A percentile compares a stretch with the other conserved stretches of the same genome.
Evolutionary conservation across 1,284 basidiomycete species (phyloP).

Genomic region (Ganoderma meredithae): DNA sequence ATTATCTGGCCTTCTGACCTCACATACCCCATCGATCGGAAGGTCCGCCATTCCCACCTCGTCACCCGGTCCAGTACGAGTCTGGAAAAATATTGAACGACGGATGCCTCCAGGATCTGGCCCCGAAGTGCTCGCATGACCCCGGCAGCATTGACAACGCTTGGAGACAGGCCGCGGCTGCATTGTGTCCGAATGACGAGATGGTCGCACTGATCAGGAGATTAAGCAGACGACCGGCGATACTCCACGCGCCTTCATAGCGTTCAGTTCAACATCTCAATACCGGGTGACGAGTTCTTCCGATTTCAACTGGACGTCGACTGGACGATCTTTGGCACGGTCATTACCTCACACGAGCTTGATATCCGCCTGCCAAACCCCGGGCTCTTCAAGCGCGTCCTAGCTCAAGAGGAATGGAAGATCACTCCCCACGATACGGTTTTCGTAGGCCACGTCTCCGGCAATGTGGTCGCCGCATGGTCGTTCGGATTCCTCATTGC

Average conservation of each 20-base stretch:
- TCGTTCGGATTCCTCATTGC: conserved; percentile 58
- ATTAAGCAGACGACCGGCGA: conserved; percentile 46
- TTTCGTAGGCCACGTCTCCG: conserved; percentile 60
- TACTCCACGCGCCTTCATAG: conserved; percentile 52
- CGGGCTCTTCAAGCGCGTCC: conserved; percentile 55
- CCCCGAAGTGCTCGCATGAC: conserved; percentile 46
- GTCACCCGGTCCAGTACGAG: conserved; percentile 41
- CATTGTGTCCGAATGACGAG: conserved; percentile 49
- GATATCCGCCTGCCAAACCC: conserved; percentile 60
- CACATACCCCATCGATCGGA: conserved; percentile 51
- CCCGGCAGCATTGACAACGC: conserved; percentile 47
- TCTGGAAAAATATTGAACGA: conserved; percentile 49
- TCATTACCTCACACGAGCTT: conserved; percentile 56
- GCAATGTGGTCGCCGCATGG: conserved; percentile 59
- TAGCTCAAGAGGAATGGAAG: conserved; percentile 43
- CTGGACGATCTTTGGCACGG: conserved; percentile 57
- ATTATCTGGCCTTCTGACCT: conserved; percentile 60
- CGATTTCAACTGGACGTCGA: conserved; percentile 48
- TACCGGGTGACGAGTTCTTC: conserved; percentile 54
- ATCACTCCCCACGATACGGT: conserved; percentile 49
- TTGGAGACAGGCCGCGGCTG: conserved; percentile 52
- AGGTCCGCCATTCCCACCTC: conserved; percentile 50
- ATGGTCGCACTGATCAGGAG: conserved; percentile 53
- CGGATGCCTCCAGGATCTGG: conserved; percentile 50
- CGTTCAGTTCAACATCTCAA: conserved; percentile 58